Percentiles rank a stretch among this genome's conserved stretches.
These are phyloP conservation scores for Pouteria glomerata DNA, from an alignment of 148 eudicot species.

Conservation along the genomic window DNA sequence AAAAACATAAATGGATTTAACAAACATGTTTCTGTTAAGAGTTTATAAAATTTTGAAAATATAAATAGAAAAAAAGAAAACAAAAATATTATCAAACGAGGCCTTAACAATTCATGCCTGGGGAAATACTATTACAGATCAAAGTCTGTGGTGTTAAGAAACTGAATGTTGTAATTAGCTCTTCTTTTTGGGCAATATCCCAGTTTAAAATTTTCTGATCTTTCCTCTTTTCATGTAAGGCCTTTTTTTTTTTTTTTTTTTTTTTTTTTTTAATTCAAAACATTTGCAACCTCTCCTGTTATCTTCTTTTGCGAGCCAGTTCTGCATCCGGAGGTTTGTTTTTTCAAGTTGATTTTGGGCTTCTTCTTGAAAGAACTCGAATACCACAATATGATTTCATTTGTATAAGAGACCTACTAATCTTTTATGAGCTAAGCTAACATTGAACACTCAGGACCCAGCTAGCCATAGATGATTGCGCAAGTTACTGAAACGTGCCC, in stretches of 20 bases:
- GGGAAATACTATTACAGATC: not conserved
- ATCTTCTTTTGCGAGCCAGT: not conserved
- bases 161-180: not conserved
- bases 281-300: not conserved
- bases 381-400: not conserved
- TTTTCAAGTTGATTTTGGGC: not conserved
- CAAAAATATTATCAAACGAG: too few relatives aligned
- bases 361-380: not conserved
- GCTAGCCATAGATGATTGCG: too few relatives aligned
- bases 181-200: not conserved
- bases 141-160: not conserved
- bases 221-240: not conserved
- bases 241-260: too few relatives aligned
- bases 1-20: too few relatives aligned
- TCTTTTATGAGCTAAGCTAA: not conserved
- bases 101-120: too few relatives aligned
- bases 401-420: not conserved
- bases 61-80: too few relatives aligned
- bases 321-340: not conserved
- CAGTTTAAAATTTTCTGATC: not conserved
- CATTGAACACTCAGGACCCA: too few relatives aligned
- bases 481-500: too few relatives aligned
- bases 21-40: too few relatives aligned
- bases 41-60: too few relatives aligned
- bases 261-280: not conserved